phyloP scores from a whole-genome alignment of 2,329 filamentous ascomycete genomes.

The Sporothrix luriei region DNA sequence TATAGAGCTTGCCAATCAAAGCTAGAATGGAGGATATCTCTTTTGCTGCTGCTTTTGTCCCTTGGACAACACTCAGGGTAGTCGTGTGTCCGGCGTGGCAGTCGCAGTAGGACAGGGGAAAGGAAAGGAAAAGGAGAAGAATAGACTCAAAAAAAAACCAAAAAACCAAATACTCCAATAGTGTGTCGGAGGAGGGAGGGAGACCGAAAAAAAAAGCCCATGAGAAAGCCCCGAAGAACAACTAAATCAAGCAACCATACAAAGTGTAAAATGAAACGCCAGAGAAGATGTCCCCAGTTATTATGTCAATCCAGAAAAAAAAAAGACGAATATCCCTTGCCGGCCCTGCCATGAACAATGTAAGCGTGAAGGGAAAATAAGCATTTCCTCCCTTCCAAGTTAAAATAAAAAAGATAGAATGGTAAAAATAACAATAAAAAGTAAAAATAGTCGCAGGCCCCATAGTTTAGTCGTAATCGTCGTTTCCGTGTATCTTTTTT shows the following conservation, averaged over 20 bases:
- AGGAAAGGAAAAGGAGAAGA: neutral
- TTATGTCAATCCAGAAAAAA: slow-evolving; percentile 7
- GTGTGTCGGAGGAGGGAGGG: neutral
- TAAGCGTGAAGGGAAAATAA: slow-evolving; percentile 9
- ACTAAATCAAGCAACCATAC: slow-evolving; percentile 1
- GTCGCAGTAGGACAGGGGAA: neutral
- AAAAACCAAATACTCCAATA: neutral
- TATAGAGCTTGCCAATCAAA: slow-evolving; percentile 19
- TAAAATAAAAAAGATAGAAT: neutral
- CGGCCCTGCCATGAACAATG: slow-evolving; percentile 17
- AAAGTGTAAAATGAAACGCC: slow-evolving; percentile 8
- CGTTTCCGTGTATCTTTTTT: slow-evolving; percentile 22
- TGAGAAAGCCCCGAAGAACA: slow-evolving; percentile 1
- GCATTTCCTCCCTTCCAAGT: neutral
- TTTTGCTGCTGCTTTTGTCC: neutral
- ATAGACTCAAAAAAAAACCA: neutral
- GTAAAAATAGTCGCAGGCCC: slow-evolving; percentile 3
- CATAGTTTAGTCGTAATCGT: slow-evolving; percentile 22
- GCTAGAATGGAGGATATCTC: slow-evolving; percentile 10
- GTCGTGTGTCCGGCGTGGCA: neutral
- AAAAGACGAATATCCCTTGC: neutral
- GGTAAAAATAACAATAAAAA: neutral
- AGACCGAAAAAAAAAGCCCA: slow-evolving; percentile 4
- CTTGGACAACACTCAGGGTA: neutral
- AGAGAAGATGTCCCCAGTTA: neutral